phyloP scores from a whole-genome alignment of 306 rosid genomes.

The Arachis stenosperma region DNA sequence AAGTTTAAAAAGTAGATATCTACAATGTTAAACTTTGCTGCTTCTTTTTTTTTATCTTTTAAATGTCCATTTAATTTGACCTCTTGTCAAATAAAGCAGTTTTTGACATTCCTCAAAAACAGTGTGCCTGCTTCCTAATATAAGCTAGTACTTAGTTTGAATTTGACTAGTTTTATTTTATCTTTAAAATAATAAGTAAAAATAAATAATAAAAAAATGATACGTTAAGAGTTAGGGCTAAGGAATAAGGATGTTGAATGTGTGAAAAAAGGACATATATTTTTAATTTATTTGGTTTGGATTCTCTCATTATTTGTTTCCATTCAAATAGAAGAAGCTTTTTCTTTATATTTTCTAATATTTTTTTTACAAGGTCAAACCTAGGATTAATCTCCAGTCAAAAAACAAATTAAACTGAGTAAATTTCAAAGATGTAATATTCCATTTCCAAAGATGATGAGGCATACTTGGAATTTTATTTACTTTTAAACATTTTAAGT shows the following conservation, averaged over 20 bases:
- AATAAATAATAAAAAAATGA: too few species aligned
- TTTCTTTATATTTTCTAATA: neutral
- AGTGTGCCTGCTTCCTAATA: neutral
- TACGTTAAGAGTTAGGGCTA: neutral
- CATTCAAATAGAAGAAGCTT: neutral
- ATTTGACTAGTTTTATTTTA: neutral
- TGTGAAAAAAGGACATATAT: neutral
- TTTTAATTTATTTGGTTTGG: neutral
- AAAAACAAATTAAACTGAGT: too few species aligned
- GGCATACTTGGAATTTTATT: neutral
- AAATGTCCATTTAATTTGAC: constrained; percentile 7
- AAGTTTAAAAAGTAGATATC: too few species aligned
- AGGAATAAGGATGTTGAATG: neutral
- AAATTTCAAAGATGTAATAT: neutral
- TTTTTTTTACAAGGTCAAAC: neutral
- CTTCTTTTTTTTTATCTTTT: neutral
- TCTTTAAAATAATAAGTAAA: neutral
- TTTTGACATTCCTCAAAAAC: neutral
- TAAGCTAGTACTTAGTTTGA: too few species aligned
- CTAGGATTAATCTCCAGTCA: neutral
- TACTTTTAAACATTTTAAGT: neutral
- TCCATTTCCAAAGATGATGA: neutral
- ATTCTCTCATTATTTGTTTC: neutral
- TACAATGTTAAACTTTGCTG: too few species aligned
- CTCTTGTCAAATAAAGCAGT: constrained; percentile 12